Evolutionary conservation across 805 yeast genomes (phyloP).

Genomic region (Candida sphagnicola): DNA sequence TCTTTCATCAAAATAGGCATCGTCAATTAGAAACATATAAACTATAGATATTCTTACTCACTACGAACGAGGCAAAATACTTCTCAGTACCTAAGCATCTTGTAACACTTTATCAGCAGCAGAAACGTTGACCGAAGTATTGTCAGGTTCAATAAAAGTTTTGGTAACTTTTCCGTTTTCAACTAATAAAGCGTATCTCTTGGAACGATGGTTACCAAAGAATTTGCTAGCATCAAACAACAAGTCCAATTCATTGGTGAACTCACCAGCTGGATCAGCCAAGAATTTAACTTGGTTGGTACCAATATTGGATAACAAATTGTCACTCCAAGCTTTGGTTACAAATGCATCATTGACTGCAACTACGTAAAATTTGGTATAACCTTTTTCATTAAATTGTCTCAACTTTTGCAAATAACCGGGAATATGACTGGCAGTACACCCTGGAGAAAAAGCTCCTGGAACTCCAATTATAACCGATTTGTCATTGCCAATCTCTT

Average conservation of each 20-base stretch:
- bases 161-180: conserved; percentile 69
- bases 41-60: neutral
- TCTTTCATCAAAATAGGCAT: neutral
- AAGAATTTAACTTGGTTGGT: conserved; percentile 49
- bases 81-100: conserved; percentile 16
- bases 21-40: neutral
- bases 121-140: conserved; percentile 59
- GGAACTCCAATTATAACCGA: conserved; percentile 39
- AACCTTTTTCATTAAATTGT: conserved; percentile 63
- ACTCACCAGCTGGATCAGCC: conserved; percentile 79
- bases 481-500: conserved; percentile 33
- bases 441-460: conserved; percentile 78
- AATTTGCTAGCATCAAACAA: conserved; percentile 70
- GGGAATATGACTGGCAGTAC: conserved; percentile 70
- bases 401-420: conserved; percentile 56
- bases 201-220: conserved; percentile 74
- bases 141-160: conserved; percentile 77
- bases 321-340: conserved; percentile 71
- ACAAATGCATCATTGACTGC: conserved; percentile 89
- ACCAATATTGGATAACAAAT: conserved; percentile 18
- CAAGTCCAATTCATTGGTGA: conserved; percentile 60
- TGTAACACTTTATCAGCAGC: conserved; percentile 44
- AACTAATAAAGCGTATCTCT: conserved; percentile 72
- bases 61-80: neutral
- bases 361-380: conserved; percentile 56